These are phyloP conservation scores for Xylaria sp. DNA, from an alignment of 2,329 filamentous ascomycete species.

Conservation along the genomic window DNA sequence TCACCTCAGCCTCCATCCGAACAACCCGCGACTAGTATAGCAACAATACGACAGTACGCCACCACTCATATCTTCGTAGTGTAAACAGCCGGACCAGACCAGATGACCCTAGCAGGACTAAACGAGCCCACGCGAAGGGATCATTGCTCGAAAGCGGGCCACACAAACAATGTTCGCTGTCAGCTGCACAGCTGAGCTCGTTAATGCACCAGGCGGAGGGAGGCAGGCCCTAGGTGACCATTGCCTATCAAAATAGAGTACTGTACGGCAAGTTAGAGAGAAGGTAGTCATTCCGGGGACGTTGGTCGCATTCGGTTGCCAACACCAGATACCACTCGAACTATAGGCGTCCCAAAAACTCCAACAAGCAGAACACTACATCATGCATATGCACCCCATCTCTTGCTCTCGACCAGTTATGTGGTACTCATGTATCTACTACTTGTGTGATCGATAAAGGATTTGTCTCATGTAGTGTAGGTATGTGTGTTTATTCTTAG, in stretches of 20 bases:
- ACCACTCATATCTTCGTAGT: conserved; percentile 30
- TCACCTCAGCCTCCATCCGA: conserved; percentile 12
- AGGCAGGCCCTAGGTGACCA: conserved; percentile 24
- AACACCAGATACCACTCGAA: conserved; percentile 15
- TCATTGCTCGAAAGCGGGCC: conserved; percentile 20
- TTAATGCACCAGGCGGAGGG: conserved; percentile 27
- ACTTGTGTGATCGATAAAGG: conserved; percentile 32
- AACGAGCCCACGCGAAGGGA: conserved; percentile 16
- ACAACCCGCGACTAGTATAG: neutral
- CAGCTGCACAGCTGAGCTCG: conserved; percentile 33
- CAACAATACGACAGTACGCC: conserved; percentile 33
- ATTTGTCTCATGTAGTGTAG: conserved; percentile 25
- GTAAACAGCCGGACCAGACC: conserved; percentile 11
- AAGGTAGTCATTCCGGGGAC: neutral
- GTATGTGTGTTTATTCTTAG: conserved; percentile 33
- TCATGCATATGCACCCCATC: conserved; percentile 35
- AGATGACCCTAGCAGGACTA: conserved; percentile 24
- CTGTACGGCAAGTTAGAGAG: neutral
- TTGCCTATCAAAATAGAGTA: conserved; percentile 10
- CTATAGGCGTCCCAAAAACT: conserved; percentile 23
- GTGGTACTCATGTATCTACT: conserved; percentile 14
- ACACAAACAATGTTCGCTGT: conserved; percentile 9
- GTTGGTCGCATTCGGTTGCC: neutral
- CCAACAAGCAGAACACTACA: conserved; percentile 21
- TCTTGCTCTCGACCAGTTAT: conserved; percentile 1